phyloP scores from a whole-genome alignment of 768 basidiomycete genomes.

The Hygrocybe punicea region DNA sequence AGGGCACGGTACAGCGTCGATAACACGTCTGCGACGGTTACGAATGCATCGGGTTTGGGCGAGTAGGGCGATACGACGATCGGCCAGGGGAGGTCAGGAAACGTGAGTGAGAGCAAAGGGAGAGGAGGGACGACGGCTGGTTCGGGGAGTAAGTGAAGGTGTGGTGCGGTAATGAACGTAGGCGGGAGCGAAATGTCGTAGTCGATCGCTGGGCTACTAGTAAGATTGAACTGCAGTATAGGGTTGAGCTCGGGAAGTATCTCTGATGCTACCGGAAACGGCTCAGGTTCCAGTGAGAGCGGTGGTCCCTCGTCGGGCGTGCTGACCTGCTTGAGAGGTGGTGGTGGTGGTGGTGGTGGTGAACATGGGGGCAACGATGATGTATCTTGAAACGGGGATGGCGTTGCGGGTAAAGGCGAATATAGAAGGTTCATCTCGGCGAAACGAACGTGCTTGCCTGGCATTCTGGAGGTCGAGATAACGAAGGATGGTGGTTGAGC shows the following conservation, averaged over 20 bases:
- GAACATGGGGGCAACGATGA: constrained; percentile 38
- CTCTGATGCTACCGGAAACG: constrained; percentile 20
- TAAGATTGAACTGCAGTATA: too few relatives aligned
- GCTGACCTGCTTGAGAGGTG: constrained; percentile 29
- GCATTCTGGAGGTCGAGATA: not conserved
- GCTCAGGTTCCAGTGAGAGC: not conserved
- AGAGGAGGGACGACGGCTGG: constrained; percentile 37
- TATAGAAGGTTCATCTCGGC: constrained; percentile 29
- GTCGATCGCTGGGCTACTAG: not conserved
- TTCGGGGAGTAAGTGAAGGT: constrained; percentile 16
- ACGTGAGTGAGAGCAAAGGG: constrained; percentile 30
- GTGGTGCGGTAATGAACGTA: not conserved
- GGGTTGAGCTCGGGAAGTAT: not conserved
- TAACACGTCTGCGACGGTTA: constrained; percentile 40
- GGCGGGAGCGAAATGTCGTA: not conserved
- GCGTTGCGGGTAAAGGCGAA: constrained; percentile 22
- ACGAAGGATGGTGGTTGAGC: not conserved
- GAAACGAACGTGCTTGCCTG: constrained; percentile 44
- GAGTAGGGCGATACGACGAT: constrained; percentile 27
- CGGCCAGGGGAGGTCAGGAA: constrained; percentile 31
- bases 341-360: constrained; percentile 42
- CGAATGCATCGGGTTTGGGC: constrained; percentile 4
- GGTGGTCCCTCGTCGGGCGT: constrained; percentile 10
- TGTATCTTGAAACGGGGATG: constrained; percentile 37
- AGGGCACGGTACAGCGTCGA: constrained; percentile 44